Evolutionary conservation across 179 eudicot species (phyloP).

Genomic region (Vitellaria paradoxa): DNA sequence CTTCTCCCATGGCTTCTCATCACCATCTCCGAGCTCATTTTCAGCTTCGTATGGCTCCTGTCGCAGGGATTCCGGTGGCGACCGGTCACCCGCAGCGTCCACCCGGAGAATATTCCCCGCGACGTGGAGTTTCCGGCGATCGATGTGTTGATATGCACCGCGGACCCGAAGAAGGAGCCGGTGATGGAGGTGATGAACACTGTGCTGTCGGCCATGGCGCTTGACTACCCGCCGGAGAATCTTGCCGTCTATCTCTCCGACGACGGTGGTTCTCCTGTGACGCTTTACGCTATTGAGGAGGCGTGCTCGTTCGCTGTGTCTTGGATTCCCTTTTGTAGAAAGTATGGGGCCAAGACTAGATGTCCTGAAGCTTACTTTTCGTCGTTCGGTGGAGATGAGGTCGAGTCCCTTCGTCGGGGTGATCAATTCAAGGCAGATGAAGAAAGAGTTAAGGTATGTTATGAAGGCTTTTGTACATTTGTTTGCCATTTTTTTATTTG

Average conservation of each 20-base stretch:
- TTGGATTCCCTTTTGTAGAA: conserved; percentile 27
- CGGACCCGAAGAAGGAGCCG: conserved; percentile 53
- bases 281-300: conserved; percentile 12
- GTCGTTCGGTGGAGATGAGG: conserved; percentile 19
- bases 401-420: not conserved
- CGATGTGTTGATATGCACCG: conserved; percentile 58
- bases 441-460: conserved; percentile 21
- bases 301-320: conserved; percentile 18
- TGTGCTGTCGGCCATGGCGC: conserved; percentile 50
- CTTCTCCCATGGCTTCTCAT: conserved; percentile 28
- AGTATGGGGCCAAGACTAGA: conserved; percentile 36
- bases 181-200: conserved; percentile 54
- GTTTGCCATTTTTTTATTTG: not conserved
- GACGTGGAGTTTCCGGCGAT: conserved; percentile 30
- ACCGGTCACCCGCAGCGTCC: conserved; percentile 48
- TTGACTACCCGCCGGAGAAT: conserved; percentile 49
- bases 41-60: conserved; percentile 48
- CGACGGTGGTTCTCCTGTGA: conserved; percentile 23
- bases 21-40: conserved; percentile 46
- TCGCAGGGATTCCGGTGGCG: conserved; percentile 53
- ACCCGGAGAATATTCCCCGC: conserved; percentile 34
- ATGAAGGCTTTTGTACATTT: too few relatives aligned
- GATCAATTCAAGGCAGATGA: conserved; percentile 24
- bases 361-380: conserved; percentile 54
- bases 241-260: conserved; percentile 28